Conservation (phyloP, 2,329 filamentous ascomycete genomes). For the Cladosporium sphaerospermum region DNA sequence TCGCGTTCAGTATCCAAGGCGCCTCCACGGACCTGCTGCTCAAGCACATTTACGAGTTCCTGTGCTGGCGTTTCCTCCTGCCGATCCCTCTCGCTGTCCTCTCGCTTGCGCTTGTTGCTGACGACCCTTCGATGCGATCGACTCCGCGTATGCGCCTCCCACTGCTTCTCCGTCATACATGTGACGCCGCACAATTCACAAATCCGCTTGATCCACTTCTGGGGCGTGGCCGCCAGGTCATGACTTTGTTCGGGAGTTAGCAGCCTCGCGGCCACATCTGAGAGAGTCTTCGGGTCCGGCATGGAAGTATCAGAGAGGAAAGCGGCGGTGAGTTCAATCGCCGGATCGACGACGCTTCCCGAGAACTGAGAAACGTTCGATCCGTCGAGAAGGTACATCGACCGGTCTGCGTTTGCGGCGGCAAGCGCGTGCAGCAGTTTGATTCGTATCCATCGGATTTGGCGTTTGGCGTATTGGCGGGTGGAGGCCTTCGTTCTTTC, state of each 20-base stretch:
- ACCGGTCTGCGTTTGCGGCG: slow-evolving; percentile 48
- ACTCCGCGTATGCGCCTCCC: slow-evolving; percentile 51
- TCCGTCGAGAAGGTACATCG: slow-evolving; percentile 73
- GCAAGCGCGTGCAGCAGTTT: slow-evolving; percentile 63
- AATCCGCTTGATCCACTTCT: slow-evolving; percentile 46
- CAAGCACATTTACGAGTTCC: too few species aligned
- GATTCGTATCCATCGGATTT: slow-evolving; percentile 78
- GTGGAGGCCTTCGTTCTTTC: slow-evolving; percentile 78
- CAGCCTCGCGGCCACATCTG: slow-evolving; percentile 49
- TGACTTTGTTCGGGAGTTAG: slow-evolving; percentile 51
- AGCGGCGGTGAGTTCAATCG: slow-evolving; percentile 51
- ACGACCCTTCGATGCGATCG: slow-evolving; percentile 43
- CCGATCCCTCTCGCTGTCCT: neutral
- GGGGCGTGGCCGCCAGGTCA: slow-evolving; percentile 36
- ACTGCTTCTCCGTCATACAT: slow-evolving; percentile 51
- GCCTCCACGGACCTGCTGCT: too few species aligned
- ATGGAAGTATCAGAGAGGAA: slow-evolving; percentile 57
- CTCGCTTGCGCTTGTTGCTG: slow-evolving; percentile 17
- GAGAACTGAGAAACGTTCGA: slow-evolving; percentile 60
- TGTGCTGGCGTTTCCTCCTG: neutral
- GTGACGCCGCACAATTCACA: slow-evolving; percentile 66
- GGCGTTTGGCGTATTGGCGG: slow-evolving; percentile 77
- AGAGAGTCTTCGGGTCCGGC: slow-evolving; percentile 50
- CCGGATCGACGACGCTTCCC: slow-evolving; percentile 58
- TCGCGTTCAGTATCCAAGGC: too few species aligned